Percentiles rank a stretch among this genome's conserved stretches.
phyloP scores from a whole-genome alignment of 2,329 filamentous ascomycete genomes.

The Phialophora verrucosa region DNA sequence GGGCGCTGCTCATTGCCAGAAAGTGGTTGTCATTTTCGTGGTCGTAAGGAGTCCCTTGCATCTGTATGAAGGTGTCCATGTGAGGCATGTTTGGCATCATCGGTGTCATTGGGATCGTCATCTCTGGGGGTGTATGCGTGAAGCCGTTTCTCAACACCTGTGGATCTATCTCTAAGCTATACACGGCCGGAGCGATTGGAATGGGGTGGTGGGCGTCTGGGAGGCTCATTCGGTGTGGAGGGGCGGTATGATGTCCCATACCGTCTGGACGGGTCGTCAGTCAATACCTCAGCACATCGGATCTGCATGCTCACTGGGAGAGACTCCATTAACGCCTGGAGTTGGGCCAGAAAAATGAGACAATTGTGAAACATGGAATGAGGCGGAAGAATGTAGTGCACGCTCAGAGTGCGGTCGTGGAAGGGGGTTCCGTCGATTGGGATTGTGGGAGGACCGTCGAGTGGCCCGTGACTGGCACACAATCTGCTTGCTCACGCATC shows the following conservation, averaged over 20 bases:
- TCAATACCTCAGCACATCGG: background rate
- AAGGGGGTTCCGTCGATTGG: constrained; percentile 36
- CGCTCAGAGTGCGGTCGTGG: constrained; percentile 37
- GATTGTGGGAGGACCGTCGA: constrained; percentile 39
- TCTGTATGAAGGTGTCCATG: constrained; percentile 38
- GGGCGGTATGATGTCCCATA: constrained; percentile 27
- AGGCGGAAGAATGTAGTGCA: constrained; percentile 35
- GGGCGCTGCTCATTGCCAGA: constrained; percentile 36
- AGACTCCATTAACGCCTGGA: constrained; percentile 32
- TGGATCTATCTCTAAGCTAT: constrained; percentile 32
- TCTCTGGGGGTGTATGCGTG: constrained; percentile 38
- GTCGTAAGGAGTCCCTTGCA: constrained; percentile 37
- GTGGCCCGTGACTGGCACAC: constrained; percentile 39
- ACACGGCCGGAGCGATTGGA: constrained; percentile 36
- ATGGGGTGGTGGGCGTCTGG: constrained; percentile 36
- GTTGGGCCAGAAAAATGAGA: constrained; percentile 34
- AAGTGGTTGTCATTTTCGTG: constrained; percentile 38
- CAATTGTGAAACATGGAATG: constrained; percentile 38
- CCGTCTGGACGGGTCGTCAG: constrained; percentile 26
- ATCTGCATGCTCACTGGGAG: constrained; percentile 31
- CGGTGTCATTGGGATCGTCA: constrained; percentile 38
- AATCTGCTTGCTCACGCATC: constrained; percentile 41
- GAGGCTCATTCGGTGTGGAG: constrained; percentile 34
- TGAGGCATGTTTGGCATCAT: constrained; percentile 39
- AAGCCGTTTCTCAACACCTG: constrained; percentile 36